Evolutionary conservation across 306 rosid genomes (phyloP), one percentile per base, ranked within the genome.

Genomic region (Acacia acuminata): DNA sequence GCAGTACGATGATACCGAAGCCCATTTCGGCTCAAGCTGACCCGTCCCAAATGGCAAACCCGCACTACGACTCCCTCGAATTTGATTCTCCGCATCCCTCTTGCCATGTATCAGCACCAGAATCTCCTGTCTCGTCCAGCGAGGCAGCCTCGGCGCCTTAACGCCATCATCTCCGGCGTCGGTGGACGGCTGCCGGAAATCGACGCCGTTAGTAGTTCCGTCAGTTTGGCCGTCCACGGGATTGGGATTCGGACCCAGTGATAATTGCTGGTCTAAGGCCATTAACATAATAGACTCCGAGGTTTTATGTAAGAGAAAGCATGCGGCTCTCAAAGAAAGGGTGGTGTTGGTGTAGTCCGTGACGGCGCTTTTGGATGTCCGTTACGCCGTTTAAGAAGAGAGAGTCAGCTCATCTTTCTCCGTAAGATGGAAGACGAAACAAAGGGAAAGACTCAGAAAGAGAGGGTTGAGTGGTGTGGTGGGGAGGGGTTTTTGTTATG

Each of bases 71-170:
- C 92, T 91, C 9, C 98, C 82, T 13, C 89, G 86, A 68, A 85
- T 90, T 83, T 91, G 86, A 64, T 81, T 91, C 88, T 96, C 99
- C 1, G 98, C 97, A 4, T 89, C 97, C 27, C 89, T 71, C 82
- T 96, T 96, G 1, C 98, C 99, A 77, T 92, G 96, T 60, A 96
- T 96, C 20, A 96, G 88, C 0, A 96, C 98, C 63, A 96, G 87
- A 84, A 96, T 96, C 87, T 96, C 99, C 84, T 96, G 97, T 55
- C 98, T 82, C 10, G 99, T 94, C 99, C 98, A 96, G 2, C 99
- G 94, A 0, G 99, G 99, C 5, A 96, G 89, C 73, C 99, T 81
- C 73, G 97, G 94, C 68, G 93, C 72, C 68, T 94, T 94, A 50
- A 85, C 83, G 2, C 88, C 89, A 48, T 94, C 97, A 0, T 93